Base-by-base conservation (phyloP, 2,329 filamentous ascomycete genomes). In the Botrytis paeoniae region DNA sequence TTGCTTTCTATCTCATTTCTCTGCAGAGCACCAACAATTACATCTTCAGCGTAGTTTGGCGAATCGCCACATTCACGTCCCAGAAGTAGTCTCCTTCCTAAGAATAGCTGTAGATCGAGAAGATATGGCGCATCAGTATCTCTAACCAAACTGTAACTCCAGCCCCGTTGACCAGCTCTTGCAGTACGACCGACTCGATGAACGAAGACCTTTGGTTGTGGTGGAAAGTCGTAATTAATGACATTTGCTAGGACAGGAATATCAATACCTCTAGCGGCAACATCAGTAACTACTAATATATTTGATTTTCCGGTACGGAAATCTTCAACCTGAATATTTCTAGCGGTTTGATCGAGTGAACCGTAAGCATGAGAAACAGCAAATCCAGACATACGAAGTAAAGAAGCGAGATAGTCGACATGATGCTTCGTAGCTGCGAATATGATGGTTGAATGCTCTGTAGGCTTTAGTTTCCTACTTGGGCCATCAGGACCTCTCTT, bases 191-290 rank as follows among this genome's bases (percentile, higher is more conserved):
- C 96, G 64, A 99, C 96, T 81, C 96, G 91, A 83, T 99, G 96
- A 41, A 99, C 92, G 79, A 97, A 99, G 60, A 99, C 91, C 83
- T 99, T 99, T 32, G 96, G 94, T 79, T 98, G 96, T 2, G 95
- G 93, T 4, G 96, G 95, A 76, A 99, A 99, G 80, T 98, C 95
- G 83, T 97, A 99, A 85, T 99, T 98, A 85, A 99, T 95, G 74
- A 99, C 96, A 81, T 99, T 98, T 73, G 94, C 95, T 51, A 99
- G 87, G 64, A 98, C 89, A 0, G 96, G 96, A 77, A 99, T 97
- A 89, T 99, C 96, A 75, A 99, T 97, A 89, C 96, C 95, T 86
- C 96, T 89, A 35, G 96, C 96, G 22, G 96, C 96, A 71, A 99
- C 94, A 81, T 99, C 96, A 1, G 96, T 99, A 62, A 98, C 95